Evolutionary conservation across 2,329 filamentous ascomycete species (phyloP), one percentile per base, ranked within the genome.

Genomic region (Hypoxylon sp.): DNA sequence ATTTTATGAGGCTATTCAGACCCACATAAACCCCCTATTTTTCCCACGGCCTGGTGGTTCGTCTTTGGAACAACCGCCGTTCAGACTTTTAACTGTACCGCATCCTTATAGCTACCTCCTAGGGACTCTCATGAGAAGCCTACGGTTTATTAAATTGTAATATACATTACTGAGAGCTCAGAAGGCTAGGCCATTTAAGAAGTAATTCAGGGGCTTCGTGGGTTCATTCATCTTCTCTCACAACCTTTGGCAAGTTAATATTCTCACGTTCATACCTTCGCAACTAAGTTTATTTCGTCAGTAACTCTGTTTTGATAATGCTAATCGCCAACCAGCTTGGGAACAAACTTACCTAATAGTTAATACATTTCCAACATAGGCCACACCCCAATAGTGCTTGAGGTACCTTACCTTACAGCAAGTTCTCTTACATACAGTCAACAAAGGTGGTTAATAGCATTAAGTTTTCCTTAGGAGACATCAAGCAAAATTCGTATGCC

Each of bases 21-120:
- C 38, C 38, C 38, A 43, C 38, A 43, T 21, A 43, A 43, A 21
- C 38, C 38, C 38, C 38, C 38, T 43, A 43, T 43, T 43, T 19
- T 17, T 19, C 7, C 7, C 17, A 1, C 11, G 11, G 17, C 4
- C 17, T 43, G n/a, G 17, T 17, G 38, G 38, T 43, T 21, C 21
- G 17, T 9, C 17, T 43, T 43, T 21, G 2, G 2, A 43, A 21
- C 17, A 19, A 19, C 11, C 38, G 11, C n/a, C n/a, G 4, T 43
- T 11, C 3, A 43, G 1, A 19, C 38, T 9, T 43, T 17, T 21
- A 21, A 13, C 7, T 19, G 7, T 11, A 11, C 9, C 19, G 9
- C 9, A 41, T 41, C 36, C n/a, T n/a, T n/a, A 41, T 2, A 19
- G n/a, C n/a, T 19, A 41, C 34, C 14, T 5, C 13, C 13, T n/a